Conservation (phyloP, 2,329 filamentous ascomycete species). For the Huntiella abstrusa region DNA sequence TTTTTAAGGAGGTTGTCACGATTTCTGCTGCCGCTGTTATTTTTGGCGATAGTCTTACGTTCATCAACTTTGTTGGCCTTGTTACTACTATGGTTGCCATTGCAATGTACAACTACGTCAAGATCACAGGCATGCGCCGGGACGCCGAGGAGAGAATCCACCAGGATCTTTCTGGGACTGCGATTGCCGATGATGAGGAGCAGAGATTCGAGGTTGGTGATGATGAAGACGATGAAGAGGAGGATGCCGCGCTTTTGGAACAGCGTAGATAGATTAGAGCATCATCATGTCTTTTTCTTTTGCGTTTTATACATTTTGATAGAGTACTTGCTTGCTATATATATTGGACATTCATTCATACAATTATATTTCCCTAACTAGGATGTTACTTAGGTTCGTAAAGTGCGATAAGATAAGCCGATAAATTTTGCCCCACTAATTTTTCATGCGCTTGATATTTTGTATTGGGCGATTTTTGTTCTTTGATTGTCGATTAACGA, state of each 20-base stretch:
- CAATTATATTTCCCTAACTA: too few species aligned
- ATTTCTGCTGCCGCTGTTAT: slow-evolving; percentile 75
- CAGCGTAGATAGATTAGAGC: background rate
- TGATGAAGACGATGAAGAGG: slow-evolving; percentile 50
- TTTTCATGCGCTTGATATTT: background rate
- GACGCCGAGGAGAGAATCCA: slow-evolving; percentile 44
- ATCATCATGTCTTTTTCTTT: background rate
- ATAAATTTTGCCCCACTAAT: too few species aligned
- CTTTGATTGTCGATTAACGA: too few species aligned
- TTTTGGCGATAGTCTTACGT: slow-evolving; percentile 73
- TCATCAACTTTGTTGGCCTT: slow-evolving; percentile 72
- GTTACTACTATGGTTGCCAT: slow-evolving; percentile 81
- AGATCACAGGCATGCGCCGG: slow-evolving; percentile 71
- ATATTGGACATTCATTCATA: background rate
- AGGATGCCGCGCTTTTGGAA: slow-evolving; percentile 8
- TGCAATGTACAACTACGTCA: slow-evolving; percentile 81
- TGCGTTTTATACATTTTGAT: background rate
- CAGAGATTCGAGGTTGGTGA: slow-evolving; percentile 88
- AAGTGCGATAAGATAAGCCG: too few species aligned
- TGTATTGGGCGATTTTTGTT: background rate
- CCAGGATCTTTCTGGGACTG: slow-evolving; percentile 16
- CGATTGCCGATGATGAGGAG: slow-evolving; percentile 44
- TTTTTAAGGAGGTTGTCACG: slow-evolving; percentile 97
- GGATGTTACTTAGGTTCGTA: too few species aligned
- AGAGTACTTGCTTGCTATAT: background rate